phyloP scores from a whole-genome alignment of 1,139 yeast genomes.

The Blastobotrys arbuscula region DNA sequence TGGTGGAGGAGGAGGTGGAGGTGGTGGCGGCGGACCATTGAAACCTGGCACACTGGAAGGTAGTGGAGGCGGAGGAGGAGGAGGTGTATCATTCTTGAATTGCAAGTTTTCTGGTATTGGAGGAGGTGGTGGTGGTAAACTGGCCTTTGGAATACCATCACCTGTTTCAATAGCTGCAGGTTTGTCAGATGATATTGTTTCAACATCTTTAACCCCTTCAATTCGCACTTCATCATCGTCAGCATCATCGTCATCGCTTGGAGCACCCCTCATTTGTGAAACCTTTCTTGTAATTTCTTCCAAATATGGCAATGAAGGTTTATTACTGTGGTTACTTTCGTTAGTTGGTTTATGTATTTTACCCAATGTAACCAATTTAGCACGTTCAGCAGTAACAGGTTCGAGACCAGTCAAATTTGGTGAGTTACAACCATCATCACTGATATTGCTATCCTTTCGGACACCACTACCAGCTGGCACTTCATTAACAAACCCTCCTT shows the following conservation, averaged over 20 bases:
- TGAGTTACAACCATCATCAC: not conserved
- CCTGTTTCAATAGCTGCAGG: not conserved
- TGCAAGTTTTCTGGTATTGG: not conserved
- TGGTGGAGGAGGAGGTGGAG: slow-evolving; percentile 35
- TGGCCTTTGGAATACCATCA: not conserved
- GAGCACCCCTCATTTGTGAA: slow-evolving; percentile 7
- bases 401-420: slow-evolving; percentile 8
- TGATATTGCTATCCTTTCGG: too few relatives aligned
- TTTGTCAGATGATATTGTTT: not conserved
- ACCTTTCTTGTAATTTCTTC: slow-evolving; percentile 15
- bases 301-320: slow-evolving; percentile 13
- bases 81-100: slow-evolving; percentile 30
- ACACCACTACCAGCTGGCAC: not conserved
- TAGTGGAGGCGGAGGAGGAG: slow-evolving; percentile 31
- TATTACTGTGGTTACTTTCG: not conserved
- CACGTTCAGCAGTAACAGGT: slow-evolving; percentile 24
- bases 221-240: slow-evolving; percentile 6
- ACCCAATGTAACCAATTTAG: slow-evolving; percentile 22
- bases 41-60: slow-evolving; percentile 5
- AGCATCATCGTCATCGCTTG: slow-evolving; percentile 3
- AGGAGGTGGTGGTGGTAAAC: slow-evolving; percentile 3
- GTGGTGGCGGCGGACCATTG: slow-evolving; percentile 28
- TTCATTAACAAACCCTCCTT: not conserved
- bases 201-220: not conserved
- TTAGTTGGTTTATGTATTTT: slow-evolving; percentile 13